Conservation (phyloP, 2,329 filamentous ascomycete genomes). For the Diaporthe citriasiana region DNA sequence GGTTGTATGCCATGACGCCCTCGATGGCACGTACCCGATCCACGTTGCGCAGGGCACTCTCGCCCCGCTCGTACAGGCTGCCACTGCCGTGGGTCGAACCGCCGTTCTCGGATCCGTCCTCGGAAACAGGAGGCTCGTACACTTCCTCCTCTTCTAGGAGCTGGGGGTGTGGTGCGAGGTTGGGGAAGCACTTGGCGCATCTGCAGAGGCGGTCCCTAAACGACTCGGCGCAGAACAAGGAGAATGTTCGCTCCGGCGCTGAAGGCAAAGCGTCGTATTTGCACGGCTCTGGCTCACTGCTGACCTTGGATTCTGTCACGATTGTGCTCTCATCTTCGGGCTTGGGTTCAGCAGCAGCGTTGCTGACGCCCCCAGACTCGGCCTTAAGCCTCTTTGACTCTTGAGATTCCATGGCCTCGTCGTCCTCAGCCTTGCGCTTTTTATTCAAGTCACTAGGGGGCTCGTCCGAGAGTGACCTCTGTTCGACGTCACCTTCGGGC, state of each 20-base stretch:
- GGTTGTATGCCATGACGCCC: constrained; percentile 98
- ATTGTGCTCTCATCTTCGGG: constrained; percentile 23
- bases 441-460: constrained; percentile 51
- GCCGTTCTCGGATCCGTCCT: constrained; percentile 68
- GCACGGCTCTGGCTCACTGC: constrained; percentile 56
- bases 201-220: constrained; percentile 89
- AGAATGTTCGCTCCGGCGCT: constrained; percentile 73
- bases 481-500: constrained; percentile 45
- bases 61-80: constrained; percentile 89
- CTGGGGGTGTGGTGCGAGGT: constrained; percentile 79
- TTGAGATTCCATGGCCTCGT: constrained; percentile 54
- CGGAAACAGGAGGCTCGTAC: constrained; percentile 91
- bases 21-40: constrained; percentile 95
- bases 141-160: constrained; percentile 94
- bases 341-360: constrained; percentile 39
- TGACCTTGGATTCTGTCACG: constrained; percentile 42
- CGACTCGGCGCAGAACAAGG: constrained; percentile 83
- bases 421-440: constrained; percentile 77
- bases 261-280: constrained; percentile 73
- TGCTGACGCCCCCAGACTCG: constrained; percentile 51
- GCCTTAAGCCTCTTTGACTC: constrained; percentile 67
- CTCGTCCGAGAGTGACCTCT: constrained; percentile 31
- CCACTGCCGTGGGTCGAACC: constrained; percentile 78
- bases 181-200: constrained; percentile 84
- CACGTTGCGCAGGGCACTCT: constrained; percentile 91